phyloP scores from a whole-genome alignment of 1,284 basidiomycete genomes.

The Coriolopsis trogii region DNA sequence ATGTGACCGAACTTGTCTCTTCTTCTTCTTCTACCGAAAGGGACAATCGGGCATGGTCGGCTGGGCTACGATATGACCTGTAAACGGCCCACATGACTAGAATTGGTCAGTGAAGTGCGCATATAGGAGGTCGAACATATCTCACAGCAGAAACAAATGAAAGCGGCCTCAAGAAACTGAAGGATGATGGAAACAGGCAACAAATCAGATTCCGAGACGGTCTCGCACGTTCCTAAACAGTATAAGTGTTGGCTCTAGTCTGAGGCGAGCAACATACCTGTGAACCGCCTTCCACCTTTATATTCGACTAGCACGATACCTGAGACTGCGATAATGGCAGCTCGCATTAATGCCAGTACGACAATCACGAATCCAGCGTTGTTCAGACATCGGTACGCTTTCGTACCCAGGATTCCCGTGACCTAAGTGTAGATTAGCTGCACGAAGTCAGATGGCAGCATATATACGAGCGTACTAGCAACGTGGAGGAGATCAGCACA shows the following conservation, averaged over 20 bases:
- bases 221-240: constrained; percentile 27
- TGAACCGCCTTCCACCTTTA: constrained; percentile 43
- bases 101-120: neutral
- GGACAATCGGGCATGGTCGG: constrained; percentile 59
- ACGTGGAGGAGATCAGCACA: constrained; percentile 8
- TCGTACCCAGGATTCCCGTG: constrained; percentile 64
- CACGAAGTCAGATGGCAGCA: neutral
- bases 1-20: constrained; percentile 31
- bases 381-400: constrained; percentile 67
- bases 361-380: constrained; percentile 54
- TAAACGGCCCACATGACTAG: constrained; percentile 61
- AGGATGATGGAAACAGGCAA: constrained; percentile 52
- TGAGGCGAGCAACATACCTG: constrained; percentile 39
- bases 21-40: constrained; percentile 44
- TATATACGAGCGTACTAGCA: constrained; percentile 13
- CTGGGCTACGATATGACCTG: constrained; percentile 52
- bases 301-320: constrained; percentile 46
- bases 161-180: constrained; percentile 55
- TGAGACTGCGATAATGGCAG: constrained; percentile 43
- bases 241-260: neutral
- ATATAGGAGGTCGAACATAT: constrained; percentile 6
- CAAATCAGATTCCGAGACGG: constrained; percentile 27
- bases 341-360: constrained; percentile 44
- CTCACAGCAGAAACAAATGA: constrained; percentile 65
- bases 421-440: constrained; percentile 43